phyloP scores from a whole-genome alignment of 257 asterid genomes.

The Solanum bukasovii region DNA sequence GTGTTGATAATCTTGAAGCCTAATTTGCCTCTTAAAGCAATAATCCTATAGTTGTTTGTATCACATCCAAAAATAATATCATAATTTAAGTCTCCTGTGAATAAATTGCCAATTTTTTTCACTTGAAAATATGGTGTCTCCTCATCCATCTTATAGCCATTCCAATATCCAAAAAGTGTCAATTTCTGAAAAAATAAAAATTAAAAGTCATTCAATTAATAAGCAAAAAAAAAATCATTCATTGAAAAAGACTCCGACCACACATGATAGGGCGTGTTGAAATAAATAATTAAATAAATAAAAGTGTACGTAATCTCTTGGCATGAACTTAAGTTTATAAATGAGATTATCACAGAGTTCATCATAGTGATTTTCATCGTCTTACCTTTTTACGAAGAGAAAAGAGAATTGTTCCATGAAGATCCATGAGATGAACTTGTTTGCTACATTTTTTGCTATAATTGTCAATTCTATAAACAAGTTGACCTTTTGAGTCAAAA shows the following conservation, averaged over 20 bases:
- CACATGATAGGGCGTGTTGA: background rate
- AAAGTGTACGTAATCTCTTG: background rate
- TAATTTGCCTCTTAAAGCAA: conserved; percentile 13
- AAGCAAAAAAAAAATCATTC: background rate
- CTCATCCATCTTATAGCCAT: conserved; percentile 19
- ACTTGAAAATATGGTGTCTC: conserved; percentile 31
- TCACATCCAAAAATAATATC: conserved; percentile 13
- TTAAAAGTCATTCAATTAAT: background rate
- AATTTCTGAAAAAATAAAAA: conserved; percentile 8
- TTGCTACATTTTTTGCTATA: conserved; percentile 28
- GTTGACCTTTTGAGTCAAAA: conserved; percentile 32
- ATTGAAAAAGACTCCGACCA: background rate
- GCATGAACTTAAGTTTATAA: background rate
- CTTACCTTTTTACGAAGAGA: conserved; percentile 44
- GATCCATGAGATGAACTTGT: conserved; percentile 52
- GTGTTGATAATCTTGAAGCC: conserved; percentile 23
- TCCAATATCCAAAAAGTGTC: conserved; percentile 17
- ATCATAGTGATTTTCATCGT: background rate
- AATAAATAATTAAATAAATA: background rate
- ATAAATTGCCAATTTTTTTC: conserved; percentile 1
- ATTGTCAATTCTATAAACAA: conserved; percentile 53
- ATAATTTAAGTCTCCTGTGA: conserved; percentile 13
- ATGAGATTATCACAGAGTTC: background rate
- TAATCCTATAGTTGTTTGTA: conserved; percentile 12
- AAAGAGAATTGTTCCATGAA: conserved; percentile 37